Percentiles rank a stretch among this genome's conserved stretches.
phyloP scores from a whole-genome alignment of 1,284 basidiomycete species.

The Schizophyllum amplum region DNA sequence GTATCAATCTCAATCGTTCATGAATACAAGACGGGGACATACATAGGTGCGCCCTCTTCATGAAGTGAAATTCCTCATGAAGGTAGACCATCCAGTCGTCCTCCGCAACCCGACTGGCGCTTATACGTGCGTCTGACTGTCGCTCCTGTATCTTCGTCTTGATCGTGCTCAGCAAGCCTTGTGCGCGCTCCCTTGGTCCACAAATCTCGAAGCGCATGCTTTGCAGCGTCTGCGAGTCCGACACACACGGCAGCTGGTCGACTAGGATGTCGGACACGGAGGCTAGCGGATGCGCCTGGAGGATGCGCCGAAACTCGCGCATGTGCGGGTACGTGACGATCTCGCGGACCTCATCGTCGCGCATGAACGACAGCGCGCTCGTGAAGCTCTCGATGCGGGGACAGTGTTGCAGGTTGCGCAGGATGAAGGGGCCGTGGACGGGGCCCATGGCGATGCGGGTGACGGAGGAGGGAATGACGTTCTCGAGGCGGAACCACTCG shows the following conservation, averaged over 20 bases:
- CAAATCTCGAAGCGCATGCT: conserved; percentile 21
- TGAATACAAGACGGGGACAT: neutral
- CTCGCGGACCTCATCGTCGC: conserved; percentile 26
- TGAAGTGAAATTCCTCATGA: neutral
- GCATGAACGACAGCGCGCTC: conserved; percentile 26
- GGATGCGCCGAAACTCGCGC: conserved; percentile 21
- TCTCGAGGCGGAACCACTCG: conserved; percentile 22
- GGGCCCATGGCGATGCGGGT: conserved; percentile 26
- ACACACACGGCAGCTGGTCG: conserved; percentile 24
- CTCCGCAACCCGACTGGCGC: neutral
- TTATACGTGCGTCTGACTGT: neutral
- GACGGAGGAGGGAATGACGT: conserved; percentile 24
- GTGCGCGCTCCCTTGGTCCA: conserved; percentile 3
- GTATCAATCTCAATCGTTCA: no score
- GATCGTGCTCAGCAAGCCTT: neutral
- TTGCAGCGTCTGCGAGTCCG: conserved; percentile 18
- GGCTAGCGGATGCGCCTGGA: conserved; percentile 14
- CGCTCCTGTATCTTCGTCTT: neutral
- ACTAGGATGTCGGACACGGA: conserved; percentile 16
- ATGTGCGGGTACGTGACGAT: conserved; percentile 23
- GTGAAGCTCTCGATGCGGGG: conserved; percentile 21
- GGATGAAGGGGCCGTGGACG: conserved; percentile 25
- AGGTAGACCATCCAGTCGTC: neutral
- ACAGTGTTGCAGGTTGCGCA: conserved; percentile 20
- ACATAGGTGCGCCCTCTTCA: neutral